phyloP scores from a whole-genome alignment of 768 basidiomycete species.

The Pisolithus tinctorius region DNA sequence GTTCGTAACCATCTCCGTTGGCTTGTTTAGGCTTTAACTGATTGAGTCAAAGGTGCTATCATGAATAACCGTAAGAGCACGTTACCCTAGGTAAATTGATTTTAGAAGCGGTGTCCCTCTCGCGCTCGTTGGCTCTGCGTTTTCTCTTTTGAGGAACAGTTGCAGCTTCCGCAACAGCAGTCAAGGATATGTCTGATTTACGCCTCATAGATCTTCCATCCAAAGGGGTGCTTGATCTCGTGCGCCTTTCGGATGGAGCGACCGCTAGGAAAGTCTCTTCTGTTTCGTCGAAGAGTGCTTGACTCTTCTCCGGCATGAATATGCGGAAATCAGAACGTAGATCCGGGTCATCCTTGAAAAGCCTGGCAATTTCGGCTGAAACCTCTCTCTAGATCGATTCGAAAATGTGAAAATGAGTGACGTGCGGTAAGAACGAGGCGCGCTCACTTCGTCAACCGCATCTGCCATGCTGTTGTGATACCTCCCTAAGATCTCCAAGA shows the following conservation, averaged over 20 bases:
- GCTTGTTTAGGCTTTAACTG: constrained; percentile 18
- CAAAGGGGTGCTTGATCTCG: constrained; percentile 29
- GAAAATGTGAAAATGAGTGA: background rate
- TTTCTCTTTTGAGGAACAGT: constrained; percentile 64
- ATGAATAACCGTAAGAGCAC: constrained; percentile 1
- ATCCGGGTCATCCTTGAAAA: constrained; percentile 75
- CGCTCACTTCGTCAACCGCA: constrained; percentile 51
- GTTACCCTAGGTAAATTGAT: constrained; percentile 19
- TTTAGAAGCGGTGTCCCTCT: constrained; percentile 26
- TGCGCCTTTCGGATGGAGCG: constrained; percentile 24
- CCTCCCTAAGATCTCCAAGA: constrained; percentile 66
- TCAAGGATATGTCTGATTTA: constrained; percentile 40
- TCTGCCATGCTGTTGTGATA: constrained; percentile 56
- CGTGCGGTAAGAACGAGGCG: constrained; percentile 1
- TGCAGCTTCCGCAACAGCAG: constrained; percentile 30
- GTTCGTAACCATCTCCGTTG: constrained; percentile 13
- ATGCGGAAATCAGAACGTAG: constrained; percentile 65
- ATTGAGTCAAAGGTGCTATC: constrained; percentile 1
- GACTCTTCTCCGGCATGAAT: constrained; percentile 63
- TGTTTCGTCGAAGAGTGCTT: constrained; percentile 41
- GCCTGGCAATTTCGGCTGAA: constrained; percentile 54
- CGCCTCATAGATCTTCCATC: constrained; percentile 33
- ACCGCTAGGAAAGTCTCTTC: constrained; percentile 24
- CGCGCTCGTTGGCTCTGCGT: constrained; percentile 45
- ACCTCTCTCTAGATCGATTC: constrained; percentile 50